Conservation (phyloP, 2,329 filamentous ascomycete species). For the Cercospora sp. region DNA sequence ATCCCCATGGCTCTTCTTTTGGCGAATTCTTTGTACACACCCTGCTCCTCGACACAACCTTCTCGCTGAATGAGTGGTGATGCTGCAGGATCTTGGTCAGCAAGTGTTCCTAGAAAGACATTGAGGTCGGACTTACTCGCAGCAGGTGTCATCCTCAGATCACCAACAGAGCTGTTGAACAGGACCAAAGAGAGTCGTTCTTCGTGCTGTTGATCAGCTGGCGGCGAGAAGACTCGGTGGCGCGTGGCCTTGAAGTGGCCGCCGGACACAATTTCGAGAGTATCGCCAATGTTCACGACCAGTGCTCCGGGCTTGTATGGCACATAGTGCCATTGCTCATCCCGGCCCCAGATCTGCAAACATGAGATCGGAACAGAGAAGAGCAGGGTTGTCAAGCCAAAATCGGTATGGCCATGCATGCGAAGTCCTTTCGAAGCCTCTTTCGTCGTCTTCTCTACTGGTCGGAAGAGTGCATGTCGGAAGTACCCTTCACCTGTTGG, state of each 20-base stretch:
- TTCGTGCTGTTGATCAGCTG: slow-evolving; percentile 44
- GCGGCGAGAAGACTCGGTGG: slow-evolving; percentile 51
- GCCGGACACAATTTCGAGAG: slow-evolving; percentile 41
- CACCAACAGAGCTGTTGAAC: slow-evolving; percentile 48
- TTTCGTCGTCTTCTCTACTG: slow-evolving; percentile 22
- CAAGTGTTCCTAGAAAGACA: background rate
- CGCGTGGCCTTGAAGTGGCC: slow-evolving; percentile 51
- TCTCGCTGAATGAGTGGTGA: slow-evolving; percentile 46
- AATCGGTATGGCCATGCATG: slow-evolving; percentile 44
- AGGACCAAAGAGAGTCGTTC: slow-evolving; percentile 43
- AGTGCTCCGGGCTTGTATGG: slow-evolving; percentile 42
- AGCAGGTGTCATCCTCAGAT: slow-evolving; percentile 47
- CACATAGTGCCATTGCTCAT: slow-evolving; percentile 44
- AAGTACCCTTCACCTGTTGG: slow-evolving; percentile 50
- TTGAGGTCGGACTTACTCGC: slow-evolving; percentile 19
- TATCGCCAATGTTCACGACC: slow-evolving; percentile 43
- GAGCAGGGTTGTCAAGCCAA: slow-evolving; percentile 44
- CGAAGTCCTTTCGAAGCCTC: slow-evolving; percentile 32
- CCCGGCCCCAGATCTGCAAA: slow-evolving; percentile 39
- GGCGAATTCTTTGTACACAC: slow-evolving; percentile 51
- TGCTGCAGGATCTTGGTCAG: background rate
- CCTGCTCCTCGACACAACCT: slow-evolving; percentile 48
- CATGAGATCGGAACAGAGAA: slow-evolving; percentile 44
- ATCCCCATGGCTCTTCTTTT: slow-evolving; percentile 44
- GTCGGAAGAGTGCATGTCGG: slow-evolving; percentile 38